Conservation (phyloP, 768 basidiomycete genomes). For the Suillus subaureus region DNA sequence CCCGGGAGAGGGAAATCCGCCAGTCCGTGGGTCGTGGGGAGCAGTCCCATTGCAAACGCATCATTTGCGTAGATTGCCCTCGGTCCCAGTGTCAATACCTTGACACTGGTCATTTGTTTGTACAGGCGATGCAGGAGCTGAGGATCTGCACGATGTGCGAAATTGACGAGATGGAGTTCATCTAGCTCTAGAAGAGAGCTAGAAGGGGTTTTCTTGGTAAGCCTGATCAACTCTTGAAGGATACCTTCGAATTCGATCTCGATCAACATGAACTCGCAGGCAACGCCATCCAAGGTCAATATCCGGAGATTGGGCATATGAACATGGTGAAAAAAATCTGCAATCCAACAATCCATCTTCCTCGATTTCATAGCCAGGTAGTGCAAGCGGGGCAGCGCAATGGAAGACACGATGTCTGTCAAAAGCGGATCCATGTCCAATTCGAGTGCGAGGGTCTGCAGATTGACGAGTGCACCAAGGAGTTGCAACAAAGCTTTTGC, state of each 20-base stretch:
- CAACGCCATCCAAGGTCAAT: not conserved
- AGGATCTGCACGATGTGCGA: not conserved
- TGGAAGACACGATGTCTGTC: not conserved
- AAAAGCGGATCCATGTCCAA: not conserved
- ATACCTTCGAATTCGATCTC: not conserved
- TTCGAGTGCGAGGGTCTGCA: not conserved
- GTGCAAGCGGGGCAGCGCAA: not conserved
- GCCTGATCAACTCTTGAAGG: not conserved
- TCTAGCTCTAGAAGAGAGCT: not conserved
- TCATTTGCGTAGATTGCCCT: not conserved
- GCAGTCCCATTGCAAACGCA: not conserved
- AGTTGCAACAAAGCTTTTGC: not conserved
- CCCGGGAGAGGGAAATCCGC: not conserved
- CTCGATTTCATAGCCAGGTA: not conserved
- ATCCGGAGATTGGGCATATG: not conserved
- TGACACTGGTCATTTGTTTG: not conserved
- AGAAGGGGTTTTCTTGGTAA: not conserved
- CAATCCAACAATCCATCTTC: not conserved
- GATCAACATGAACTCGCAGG: not conserved
- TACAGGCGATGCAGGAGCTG: not conserved
- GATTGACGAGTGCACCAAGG: not conserved
- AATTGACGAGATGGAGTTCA: constrained; percentile 4
- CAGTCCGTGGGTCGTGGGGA: not conserved
- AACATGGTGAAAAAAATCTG: not conserved
- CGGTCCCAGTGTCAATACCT: constrained; percentile 1